Conservation (phyloP, 257 asterid genomes). For the Avicennia marina region DNA sequence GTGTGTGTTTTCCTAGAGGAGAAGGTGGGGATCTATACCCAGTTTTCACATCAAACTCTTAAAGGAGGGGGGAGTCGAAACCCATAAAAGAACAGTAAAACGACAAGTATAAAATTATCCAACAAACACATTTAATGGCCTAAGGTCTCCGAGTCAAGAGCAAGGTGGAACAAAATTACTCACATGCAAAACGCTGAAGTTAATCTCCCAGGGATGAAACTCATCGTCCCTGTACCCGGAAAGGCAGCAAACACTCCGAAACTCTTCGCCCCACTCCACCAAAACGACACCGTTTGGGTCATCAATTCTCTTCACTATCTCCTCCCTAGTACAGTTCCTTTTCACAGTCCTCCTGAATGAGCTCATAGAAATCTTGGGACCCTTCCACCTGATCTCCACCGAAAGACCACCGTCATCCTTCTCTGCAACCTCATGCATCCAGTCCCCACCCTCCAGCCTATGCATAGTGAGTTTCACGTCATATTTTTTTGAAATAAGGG, state of each 20-base stretch:
- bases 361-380: conserved; percentile 47
- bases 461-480: conserved; percentile 54
- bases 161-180: conserved; percentile 23
- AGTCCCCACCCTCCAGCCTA: conserved; percentile 58
- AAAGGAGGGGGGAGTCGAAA: background rate
- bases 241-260: conserved; percentile 52
- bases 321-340: conserved; percentile 64
- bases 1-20: background rate
- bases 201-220: conserved; percentile 91
- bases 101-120: background rate
- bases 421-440: conserved; percentile 50
- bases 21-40: conserved; percentile 6
- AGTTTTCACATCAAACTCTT: conserved; percentile 17
- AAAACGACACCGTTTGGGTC: conserved; percentile 41
- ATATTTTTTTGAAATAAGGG: conserved; percentile 55
- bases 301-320: conserved; percentile 20
- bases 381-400: conserved; percentile 69
- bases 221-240: conserved; percentile 68
- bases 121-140: conserved; percentile 16
- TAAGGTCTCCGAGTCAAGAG: conserved; percentile 15
- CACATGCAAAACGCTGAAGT: conserved; percentile 73
- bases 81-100: conserved; percentile 10
- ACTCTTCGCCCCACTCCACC: conserved; percentile 86
- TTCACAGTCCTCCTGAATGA: conserved; percentile 54
- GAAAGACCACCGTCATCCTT: conserved; percentile 48